A percentile compares a stretch with the other conserved stretches of the same genome.
Evolutionary conservation across 2,329 filamentous ascomycete species (phyloP).

Genomic region (Xylaria sp.): DNA sequence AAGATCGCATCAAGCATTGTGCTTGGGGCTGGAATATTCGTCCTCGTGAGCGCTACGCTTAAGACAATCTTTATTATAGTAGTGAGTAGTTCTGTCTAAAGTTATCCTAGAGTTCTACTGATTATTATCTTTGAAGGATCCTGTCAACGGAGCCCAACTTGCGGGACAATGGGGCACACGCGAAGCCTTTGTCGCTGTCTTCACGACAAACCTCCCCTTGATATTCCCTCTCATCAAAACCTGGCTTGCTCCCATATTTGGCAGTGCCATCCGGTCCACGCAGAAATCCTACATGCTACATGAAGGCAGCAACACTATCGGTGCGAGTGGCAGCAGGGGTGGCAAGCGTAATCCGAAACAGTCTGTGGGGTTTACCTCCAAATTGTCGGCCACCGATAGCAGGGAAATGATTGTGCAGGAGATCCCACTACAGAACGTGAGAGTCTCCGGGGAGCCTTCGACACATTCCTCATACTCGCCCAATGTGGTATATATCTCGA

Average conservation of each 20-base stretch:
- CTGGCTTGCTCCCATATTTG: constrained; percentile 44
- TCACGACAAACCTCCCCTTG: constrained; percentile 52
- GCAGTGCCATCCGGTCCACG: constrained; percentile 15
- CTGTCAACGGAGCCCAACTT: constrained; percentile 47
- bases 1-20: constrained; percentile 47
- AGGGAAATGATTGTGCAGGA: constrained; percentile 18
- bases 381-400: constrained; percentile 8
- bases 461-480: background rate
- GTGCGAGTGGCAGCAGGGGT: background rate
- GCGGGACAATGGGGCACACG: constrained; percentile 51
- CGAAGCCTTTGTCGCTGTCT: constrained; percentile 51
- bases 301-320: constrained; percentile 7
- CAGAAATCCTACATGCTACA: background rate
- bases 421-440: constrained; percentile 10
- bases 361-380: background rate
- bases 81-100: constrained; percentile 36
- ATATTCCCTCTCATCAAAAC: constrained; percentile 52
- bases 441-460: background rate
- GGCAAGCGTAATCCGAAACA: constrained; percentile 1
- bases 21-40: constrained; percentile 48
- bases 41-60: constrained; percentile 47
- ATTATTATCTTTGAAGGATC: constrained; percentile 40
- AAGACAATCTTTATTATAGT: constrained; percentile 47
- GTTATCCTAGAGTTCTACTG: background rate
- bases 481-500: constrained; percentile 7